phyloP scores from a whole-genome alignment of 495 filamentous ascomycete genomes.

The Cercophora scortea region DNA sequence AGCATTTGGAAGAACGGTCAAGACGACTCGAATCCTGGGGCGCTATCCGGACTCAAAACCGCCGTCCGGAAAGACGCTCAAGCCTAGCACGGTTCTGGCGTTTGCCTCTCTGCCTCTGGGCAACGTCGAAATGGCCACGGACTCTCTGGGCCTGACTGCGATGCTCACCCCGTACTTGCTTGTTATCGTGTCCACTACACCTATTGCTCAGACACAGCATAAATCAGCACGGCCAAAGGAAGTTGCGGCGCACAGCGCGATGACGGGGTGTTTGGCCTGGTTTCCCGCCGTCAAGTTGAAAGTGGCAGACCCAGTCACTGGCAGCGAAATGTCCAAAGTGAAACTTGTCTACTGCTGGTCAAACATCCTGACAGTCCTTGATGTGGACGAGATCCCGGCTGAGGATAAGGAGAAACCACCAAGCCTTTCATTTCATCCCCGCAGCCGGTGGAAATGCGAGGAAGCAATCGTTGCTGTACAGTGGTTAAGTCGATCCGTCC shows the following conservation, averaged over 20 bases:
- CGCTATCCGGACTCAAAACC: slow-evolving; percentile 69
- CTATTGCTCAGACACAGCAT: slow-evolving; percentile 89
- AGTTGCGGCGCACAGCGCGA: slow-evolving; percentile 74
- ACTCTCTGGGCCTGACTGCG: slow-evolving; percentile 84
- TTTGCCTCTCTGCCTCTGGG: slow-evolving; percentile 87
- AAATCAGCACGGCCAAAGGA: slow-evolving; percentile 88
- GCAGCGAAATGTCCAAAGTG: slow-evolving; percentile 53
- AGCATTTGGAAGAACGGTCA: slow-evolving; percentile 74
- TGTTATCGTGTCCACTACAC: slow-evolving; percentile 94
- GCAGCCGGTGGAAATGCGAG: slow-evolving; percentile 86
- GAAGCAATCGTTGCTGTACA: slow-evolving; percentile 96
- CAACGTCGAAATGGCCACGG: slow-evolving; percentile 81
- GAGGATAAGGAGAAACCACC: slow-evolving; percentile 65
- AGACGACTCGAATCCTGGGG: slow-evolving; percentile 82
- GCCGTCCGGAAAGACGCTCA: slow-evolving; percentile 54
- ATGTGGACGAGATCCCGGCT: slow-evolving; percentile 66
- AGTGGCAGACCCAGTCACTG: slow-evolving; percentile 50
- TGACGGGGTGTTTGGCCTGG: slow-evolving; percentile 94
- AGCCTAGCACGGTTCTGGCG: slow-evolving; percentile 90
- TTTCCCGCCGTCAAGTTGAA: slow-evolving; percentile 94
- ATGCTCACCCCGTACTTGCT: slow-evolving; percentile 94
- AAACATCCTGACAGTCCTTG: slow-evolving; percentile 85
- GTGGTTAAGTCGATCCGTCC: slow-evolving; percentile 90
- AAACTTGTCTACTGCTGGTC: slow-evolving; percentile 99
- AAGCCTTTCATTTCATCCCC: slow-evolving; percentile 67